Evolutionary conservation across 1,284 basidiomycete species (phyloP), one percentile per base, ranked within the genome.

Genomic region (Ustilago nuda): DNA sequence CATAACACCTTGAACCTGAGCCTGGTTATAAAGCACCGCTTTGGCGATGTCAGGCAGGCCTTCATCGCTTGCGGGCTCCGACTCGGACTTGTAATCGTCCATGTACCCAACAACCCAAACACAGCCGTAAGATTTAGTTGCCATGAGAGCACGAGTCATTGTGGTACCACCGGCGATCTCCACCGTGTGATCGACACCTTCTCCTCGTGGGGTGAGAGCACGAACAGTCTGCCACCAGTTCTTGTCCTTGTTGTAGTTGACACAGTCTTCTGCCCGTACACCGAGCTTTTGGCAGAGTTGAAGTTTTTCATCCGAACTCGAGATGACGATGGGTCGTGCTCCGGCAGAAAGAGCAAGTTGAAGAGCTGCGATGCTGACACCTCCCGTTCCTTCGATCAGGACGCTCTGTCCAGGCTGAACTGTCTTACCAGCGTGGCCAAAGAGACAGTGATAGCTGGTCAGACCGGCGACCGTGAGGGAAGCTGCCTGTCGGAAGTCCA

Each of bases 21-120:
- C 66, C 45, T 72, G 70, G 9, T 48, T 56, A 54, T 72, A 76
- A 8, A 76, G 66, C 2, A 72, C 53, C 0, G 74, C 74, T 53
- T 72, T 72, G 6, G 74, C 69, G 1, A 43, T 48, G 27, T 76
- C 70, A 7, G 64, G 68, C 0, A 72, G 32, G 1, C 51, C 60
- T 2, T 57, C 32, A n/a, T 64, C 57, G 4, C 33, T 15, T 0
- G 33, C 30, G 12, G 30, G 39, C 19, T 51, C n/a, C 11, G 54
- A 12, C 23, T 62, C 19, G 27, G 63, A 35, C n/a, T 64, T 66
- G 65, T 71, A 78, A 55, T 78, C 76, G 48, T 78, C 72, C 61
- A 74, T 64, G 56, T 74, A 78, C 23, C 76, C 76, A 3, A 78
- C 76, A 35, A 71, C 59, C 72, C 67, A 74, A 17, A 74, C 45